Percentiles rank a stretch among this genome's conserved stretches.
phyloP scores from a whole-genome alignment of 2,329 filamentous ascomycete genomes.

The Raffaelea albimanens region DNA sequence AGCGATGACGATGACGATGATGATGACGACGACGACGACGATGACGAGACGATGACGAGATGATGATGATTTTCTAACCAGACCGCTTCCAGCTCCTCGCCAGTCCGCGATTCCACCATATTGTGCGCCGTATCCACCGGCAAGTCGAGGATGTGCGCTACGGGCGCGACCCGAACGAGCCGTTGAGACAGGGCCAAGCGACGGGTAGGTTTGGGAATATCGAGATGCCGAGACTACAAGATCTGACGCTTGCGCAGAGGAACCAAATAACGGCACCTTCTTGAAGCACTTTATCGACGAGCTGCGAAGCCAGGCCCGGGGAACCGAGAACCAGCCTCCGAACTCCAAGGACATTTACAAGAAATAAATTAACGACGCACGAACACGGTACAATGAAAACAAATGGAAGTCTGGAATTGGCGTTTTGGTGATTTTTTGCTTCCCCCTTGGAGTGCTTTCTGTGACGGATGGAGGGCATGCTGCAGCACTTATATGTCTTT shows the following conservation, averaged over 20 bases:
- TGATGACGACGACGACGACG: neutral
- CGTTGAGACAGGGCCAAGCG: slow-evolving; percentile 41
- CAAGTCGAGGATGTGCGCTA: slow-evolving; percentile 37
- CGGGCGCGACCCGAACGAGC: slow-evolving; percentile 40
- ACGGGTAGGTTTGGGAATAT: slow-evolving; percentile 27
- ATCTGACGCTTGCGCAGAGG: slow-evolving; percentile 15
- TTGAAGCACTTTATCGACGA: slow-evolving; percentile 40
- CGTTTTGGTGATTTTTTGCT: no score
- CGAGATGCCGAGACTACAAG: no score
- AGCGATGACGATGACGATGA: neutral
- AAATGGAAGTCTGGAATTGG: no score
- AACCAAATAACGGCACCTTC: slow-evolving; percentile 27
- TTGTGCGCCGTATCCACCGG: slow-evolving; percentile 42
- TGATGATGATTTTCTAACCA: neutral
- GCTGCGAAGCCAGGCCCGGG: slow-evolving; percentile 38
- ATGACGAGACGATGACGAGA: no score
- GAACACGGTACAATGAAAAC: no score
- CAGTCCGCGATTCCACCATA: slow-evolving; percentile 40
- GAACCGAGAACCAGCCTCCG: slow-evolving; percentile 16
- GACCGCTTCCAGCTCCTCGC: slow-evolving; percentile 32
- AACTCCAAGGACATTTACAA: no score
- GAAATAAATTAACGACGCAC: no score
- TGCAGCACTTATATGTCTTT: no score
- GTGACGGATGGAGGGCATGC: no score
- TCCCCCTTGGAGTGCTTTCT: no score